phyloP scores from a whole-genome alignment of 2,329 filamentous ascomycete species.

The Sclerotinia glacialis region DNA sequence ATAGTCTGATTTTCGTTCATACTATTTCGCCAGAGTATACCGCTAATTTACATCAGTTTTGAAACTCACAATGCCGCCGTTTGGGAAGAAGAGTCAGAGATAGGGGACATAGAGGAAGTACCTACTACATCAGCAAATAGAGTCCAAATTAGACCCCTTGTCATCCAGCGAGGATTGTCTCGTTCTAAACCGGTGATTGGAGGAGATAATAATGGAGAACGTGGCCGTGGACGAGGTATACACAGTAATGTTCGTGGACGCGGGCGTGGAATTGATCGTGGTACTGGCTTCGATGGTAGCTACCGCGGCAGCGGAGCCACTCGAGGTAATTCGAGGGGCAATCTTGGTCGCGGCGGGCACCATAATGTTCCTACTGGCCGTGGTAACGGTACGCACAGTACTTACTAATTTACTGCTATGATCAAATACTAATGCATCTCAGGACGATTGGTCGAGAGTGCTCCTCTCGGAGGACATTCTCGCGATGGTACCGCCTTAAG shows the following conservation, averaged over 20 bases:
- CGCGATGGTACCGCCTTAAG: conserved; percentile 1
- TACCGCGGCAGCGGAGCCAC: not conserved
- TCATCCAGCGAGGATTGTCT: not conserved
- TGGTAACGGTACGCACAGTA: conserved; percentile 4
- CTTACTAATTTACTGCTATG: not conserved
- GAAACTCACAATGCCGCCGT: conserved; percentile 4
- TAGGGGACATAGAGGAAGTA: not conserved
- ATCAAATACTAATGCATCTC: not conserved
- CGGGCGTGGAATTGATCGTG: not conserved
- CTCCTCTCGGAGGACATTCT: conserved; percentile 3
- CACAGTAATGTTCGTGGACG: not conserved
- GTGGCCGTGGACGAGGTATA: not conserved
- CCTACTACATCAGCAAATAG: not conserved
- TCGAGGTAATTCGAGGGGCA: conserved; percentile 6
- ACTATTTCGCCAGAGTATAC: not conserved
- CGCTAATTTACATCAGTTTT: conserved; percentile 2
- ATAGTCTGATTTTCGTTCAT: not conserved
- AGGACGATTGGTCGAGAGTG: conserved; percentile 4
- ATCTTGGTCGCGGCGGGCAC: not conserved
- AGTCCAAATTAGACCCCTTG: not conserved
- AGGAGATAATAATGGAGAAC: not conserved
- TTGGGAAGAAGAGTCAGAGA: conserved; percentile 4
- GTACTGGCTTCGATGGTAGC: not conserved
- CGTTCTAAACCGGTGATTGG: too few species aligned
- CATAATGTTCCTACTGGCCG: not conserved